These are phyloP conservation scores for Omphalotus guepiniiformis DNA, from an alignment of 768 basidiomycete genomes.

Conservation along the genomic window DNA sequence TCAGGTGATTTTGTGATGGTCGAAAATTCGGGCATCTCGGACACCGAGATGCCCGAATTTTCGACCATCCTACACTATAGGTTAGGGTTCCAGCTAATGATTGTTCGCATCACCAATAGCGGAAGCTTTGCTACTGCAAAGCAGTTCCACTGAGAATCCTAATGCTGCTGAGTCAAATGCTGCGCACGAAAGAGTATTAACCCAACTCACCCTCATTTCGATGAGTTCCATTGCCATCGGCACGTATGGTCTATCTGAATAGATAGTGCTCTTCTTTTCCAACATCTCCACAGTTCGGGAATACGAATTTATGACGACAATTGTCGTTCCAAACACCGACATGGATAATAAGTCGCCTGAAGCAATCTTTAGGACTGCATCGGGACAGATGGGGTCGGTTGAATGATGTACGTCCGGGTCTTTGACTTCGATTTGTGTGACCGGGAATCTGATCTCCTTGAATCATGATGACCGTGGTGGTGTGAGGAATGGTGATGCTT, in stretches of 20 bases:
- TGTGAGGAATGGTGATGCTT: constrained; percentile 3
- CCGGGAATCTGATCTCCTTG: background rate
- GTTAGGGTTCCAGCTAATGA: too few species aligned
- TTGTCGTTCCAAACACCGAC: constrained; percentile 17
- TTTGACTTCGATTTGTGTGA: background rate
- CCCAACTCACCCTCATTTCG: constrained; percentile 15
- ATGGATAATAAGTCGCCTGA: constrained; percentile 20
- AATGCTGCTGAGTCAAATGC: too few species aligned
- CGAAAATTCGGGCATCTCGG: too few species aligned
- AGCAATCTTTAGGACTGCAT: too few species aligned
- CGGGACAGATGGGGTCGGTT: too few species aligned
- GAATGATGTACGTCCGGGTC: constrained; percentile 1
- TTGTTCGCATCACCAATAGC: too few species aligned
- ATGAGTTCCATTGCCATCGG: constrained; percentile 25
- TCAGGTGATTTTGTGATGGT: too few species aligned
- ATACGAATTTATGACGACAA: constrained; percentile 20
- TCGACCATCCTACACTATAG: too few species aligned
- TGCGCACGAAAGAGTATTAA: too few species aligned
- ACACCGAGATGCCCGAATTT: too few species aligned
- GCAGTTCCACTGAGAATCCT: too few species aligned
- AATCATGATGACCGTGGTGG: constrained; percentile 1
- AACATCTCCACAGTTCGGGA: constrained; percentile 17
- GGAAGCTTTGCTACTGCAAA: too few species aligned
- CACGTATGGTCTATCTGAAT: constrained; percentile 36
- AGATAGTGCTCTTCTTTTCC: constrained; percentile 23